Evolutionary conservation across 495 filamentous ascomycete genomes (phyloP).

Genomic region (Viridothelium virens): DNA sequence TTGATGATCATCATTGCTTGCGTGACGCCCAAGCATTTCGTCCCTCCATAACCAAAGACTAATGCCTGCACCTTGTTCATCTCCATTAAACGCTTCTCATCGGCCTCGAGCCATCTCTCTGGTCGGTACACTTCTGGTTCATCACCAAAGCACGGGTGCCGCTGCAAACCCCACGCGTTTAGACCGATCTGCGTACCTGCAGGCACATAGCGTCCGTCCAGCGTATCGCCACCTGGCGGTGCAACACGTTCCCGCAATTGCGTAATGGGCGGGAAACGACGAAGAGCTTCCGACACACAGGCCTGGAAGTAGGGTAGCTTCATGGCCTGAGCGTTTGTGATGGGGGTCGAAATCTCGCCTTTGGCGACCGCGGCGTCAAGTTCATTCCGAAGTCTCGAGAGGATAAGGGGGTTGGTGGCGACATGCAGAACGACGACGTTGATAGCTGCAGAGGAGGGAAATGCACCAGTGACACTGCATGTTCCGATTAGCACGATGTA

Average conservation of each 20-base stretch:
- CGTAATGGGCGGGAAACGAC: slow-evolving; percentile 25
- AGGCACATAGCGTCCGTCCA: neutral
- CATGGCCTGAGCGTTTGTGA: neutral
- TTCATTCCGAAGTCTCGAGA: no score
- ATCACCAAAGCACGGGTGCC: neutral
- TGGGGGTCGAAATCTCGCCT: no score
- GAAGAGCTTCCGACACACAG: slow-evolving; percentile 43
- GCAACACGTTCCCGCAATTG: neutral
- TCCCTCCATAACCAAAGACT: neutral
- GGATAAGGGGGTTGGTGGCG: neutral
- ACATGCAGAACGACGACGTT: neutral
- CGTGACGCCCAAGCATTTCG: neutral
- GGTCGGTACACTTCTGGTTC: neutral
- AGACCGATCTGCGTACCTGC: neutral
- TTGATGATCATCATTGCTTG: neutral
- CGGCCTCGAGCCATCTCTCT: neutral
- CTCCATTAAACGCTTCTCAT: neutral
- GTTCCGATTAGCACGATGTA: no score
- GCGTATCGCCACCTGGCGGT: neutral
- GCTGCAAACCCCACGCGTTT: neutral
- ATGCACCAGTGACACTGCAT: no score
- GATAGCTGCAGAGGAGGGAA: no score
- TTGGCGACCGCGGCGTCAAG: no score
- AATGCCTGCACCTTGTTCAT: neutral
- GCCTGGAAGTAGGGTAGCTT: slow-evolving; percentile 45